These are phyloP conservation scores for Camellia sinensis DNA, from an alignment of 148 eudicot species.

Conservation along the genomic window DNA sequence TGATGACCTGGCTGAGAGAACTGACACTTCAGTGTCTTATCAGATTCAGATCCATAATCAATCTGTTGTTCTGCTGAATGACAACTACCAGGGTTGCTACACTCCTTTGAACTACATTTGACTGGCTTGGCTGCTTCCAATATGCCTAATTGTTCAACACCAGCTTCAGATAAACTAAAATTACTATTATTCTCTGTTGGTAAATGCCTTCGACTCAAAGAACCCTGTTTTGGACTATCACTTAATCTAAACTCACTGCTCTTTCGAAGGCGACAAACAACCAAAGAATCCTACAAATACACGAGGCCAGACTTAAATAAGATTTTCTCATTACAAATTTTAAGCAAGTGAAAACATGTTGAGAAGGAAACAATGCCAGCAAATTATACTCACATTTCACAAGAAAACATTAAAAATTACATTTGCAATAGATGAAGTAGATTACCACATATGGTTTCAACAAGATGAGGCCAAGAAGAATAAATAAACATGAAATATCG, in stretches of 20 bases:
- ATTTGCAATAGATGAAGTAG: not conserved
- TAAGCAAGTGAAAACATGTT: too few relatives aligned
- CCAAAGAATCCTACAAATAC: conserved; percentile 63
- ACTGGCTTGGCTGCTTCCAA: conserved; percentile 29
- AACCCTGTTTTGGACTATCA: conserved; percentile 32
- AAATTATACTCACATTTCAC: too few relatives aligned
- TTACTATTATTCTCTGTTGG: conserved; percentile 19
- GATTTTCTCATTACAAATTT: too few relatives aligned
- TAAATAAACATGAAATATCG: not conserved
- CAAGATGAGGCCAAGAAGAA: not conserved
- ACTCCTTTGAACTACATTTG: conserved; percentile 44
- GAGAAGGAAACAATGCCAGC: too few relatives aligned
- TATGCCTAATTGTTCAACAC: conserved; percentile 23
- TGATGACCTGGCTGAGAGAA: conserved; percentile 25
- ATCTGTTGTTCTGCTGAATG: conserved; percentile 48
- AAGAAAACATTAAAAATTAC: too few relatives aligned
- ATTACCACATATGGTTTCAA: not conserved
- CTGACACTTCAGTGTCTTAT: conserved; percentile 29
- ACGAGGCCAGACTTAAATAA: not conserved
- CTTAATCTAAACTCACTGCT: conserved; percentile 41
- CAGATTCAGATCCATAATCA: conserved; percentile 44
- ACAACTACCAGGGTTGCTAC: conserved; percentile 52
- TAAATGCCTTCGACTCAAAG: conserved; percentile 20
- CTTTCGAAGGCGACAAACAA: conserved; percentile 69
- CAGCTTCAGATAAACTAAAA: conserved; percentile 30